Evolutionary conservation across 805 yeast genomes (phyloP), one percentile per base, ranked within the genome.

Genomic region (Cyberlindnera nakhonratchasimensis): DNA sequence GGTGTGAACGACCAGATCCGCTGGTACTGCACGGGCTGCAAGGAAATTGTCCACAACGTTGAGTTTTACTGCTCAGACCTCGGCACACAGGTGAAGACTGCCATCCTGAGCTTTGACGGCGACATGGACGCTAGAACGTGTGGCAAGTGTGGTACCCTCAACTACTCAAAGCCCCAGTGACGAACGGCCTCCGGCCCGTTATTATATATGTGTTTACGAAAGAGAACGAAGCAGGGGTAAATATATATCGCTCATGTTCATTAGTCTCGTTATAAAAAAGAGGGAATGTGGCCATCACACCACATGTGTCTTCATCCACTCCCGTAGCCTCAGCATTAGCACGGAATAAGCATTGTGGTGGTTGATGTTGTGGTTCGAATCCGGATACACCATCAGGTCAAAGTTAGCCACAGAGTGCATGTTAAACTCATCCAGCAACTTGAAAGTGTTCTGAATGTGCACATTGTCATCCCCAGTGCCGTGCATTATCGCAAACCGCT

Each of bases 321-420:
- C 37, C 12, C 36, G 20, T 34, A 93, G 62, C 59, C 83, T 80
- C 52, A 80, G 86, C 59, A 76, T 86, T 9, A 93, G 82, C 28
- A 89, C 71, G 11, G 66, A 63, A 59, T 80, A 77, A 4, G 96
- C 96, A 59, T 88, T 87, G 64, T 93, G 95, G 59, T 72, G 80
- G 38, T 63, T 64, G 34, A 93, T 91, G 35, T 82, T 72, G 61
- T 93, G 99, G 58, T 90, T 91, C 19, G 95, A 85, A 61, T 93
- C 99, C 0, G 99, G 98, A 65, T 82, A 93, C 12, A 89, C 74
- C 52, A 82, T 89, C 67, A 89, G 71, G 55, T 93, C 99, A 57
- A 80, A 93, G 57, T 86, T 86, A 43, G 77, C 80, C n/a, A 84
- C 74, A 21, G 59, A 59, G 7, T 59, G 55, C 4, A 62, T 20